Evolutionary conservation across 805 yeast genomes (phyloP).

Genomic region (Pichia eremophila): DNA sequence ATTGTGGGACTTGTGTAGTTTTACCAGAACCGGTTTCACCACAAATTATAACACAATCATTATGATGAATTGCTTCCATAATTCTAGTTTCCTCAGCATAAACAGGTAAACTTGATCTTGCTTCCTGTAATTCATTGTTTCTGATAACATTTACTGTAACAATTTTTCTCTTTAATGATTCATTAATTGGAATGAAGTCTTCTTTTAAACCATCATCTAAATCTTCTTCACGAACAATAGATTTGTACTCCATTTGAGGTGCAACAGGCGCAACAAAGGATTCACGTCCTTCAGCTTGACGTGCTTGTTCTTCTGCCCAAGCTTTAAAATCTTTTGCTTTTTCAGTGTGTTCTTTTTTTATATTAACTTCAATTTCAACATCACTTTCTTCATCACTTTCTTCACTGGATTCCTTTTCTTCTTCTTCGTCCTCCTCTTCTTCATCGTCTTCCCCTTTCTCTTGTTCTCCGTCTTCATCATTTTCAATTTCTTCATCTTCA

Average conservation of each 20-base stretch:
- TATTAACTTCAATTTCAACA: slow-evolving; percentile 22
- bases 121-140: slow-evolving; percentile 52
- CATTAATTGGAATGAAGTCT: slow-evolving; percentile 48
- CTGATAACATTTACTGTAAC: slow-evolving; percentile 62
- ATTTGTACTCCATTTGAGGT: slow-evolving; percentile 45
- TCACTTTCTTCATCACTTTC: slow-evolving; percentile 25
- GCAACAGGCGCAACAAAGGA: slow-evolving; percentile 38
- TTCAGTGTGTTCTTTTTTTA: slow-evolving; percentile 35
- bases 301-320: slow-evolving; percentile 78
- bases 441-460: slow-evolving; percentile 21
- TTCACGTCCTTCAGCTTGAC: slow-evolving; percentile 52
- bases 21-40: slow-evolving; percentile 99
- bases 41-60: slow-evolving; percentile 83
- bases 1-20: slow-evolving; percentile 97
- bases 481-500: slow-evolving; percentile 15
- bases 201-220: slow-evolving; percentile 58
- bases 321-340: slow-evolving; percentile 63
- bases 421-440: slow-evolving; percentile 26
- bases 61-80: slow-evolving; percentile 92
- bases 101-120: slow-evolving; percentile 74
- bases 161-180: slow-evolving; percentile 45
- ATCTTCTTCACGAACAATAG: slow-evolving; percentile 60
- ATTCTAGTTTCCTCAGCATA: slow-evolving; percentile 82
- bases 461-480: slow-evolving; percentile 20
- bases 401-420: slow-evolving; percentile 26